Base-by-base conservation (phyloP, 2,329 filamentous ascomycete species). In the Exophiala oligosperma region DNA sequence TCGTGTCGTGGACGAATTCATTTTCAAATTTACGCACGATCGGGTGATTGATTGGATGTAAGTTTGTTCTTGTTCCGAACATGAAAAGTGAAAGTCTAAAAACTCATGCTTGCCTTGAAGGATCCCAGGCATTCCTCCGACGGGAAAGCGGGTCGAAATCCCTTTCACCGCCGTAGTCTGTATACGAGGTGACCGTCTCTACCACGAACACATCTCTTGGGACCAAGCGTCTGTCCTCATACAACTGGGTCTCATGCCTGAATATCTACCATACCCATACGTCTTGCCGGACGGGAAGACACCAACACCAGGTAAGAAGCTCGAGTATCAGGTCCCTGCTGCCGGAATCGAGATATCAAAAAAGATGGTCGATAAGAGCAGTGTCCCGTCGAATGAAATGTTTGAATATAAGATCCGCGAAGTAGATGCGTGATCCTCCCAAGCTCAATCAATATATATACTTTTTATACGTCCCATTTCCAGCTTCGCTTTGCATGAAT, bases 151-250 rank as follows among this genome's bases (percentile, higher is more conserved):
- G 7, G 72, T 88, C 1, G 75, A 80, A n/a, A 77, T 89, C 4
- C 86, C 87, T 0, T 83, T 89, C 60, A 87, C 82, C 0, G 78
- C 81, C 2, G 77, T 90, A 0, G 86, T 90, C 3, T 87, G 87
- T 56, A 80, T 90, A 53, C 81, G 87, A 1, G 87, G 87, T 2
- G 86, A 89, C 67, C 76, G 86, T 0, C 72, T 90, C 0, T 88
- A 84, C 63, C 85, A 89, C 62, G 87, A 90, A 69, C 87, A 90
- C 64, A 89, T 90, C 44, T 75, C 80, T 12, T 90, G 87, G 86
- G 87, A 90, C 59, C 86, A 89, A 68, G 83, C 77, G 0, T 86
- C 83, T 0, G 80, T 83, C 1, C 72, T 90, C 8, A 71, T 77
- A 5, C 87, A 90, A 68, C 70, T 87, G 1, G 86, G 84, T 0